These are phyloP conservation scores for Trichoderma sp. DNA, from an alignment of 2,329 filamentous ascomycete genomes.

Conservation along the genomic window DNA sequence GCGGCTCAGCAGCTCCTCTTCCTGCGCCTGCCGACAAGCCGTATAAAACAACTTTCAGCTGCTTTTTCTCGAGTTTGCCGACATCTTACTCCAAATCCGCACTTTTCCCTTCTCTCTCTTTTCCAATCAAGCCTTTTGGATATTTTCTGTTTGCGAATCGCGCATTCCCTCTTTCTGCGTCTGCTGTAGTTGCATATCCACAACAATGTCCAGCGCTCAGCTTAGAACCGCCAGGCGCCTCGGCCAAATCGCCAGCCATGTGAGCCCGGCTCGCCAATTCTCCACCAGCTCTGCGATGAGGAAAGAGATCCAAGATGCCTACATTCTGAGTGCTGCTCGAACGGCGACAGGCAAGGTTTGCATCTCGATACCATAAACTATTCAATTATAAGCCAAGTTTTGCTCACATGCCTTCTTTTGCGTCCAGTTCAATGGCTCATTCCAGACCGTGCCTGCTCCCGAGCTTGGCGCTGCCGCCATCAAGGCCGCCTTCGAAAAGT, in stretches of 20 bases:
- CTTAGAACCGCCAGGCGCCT: conserved; percentile 43
- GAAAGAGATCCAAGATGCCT: conserved; percentile 83
- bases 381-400: background rate
- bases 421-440: conserved; percentile 87
- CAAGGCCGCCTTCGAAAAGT: conserved; percentile 86
- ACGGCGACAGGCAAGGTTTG: conserved; percentile 86
- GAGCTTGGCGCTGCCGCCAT: conserved; percentile 88
- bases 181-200: background rate
- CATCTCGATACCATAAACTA: background rate
- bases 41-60: conserved; percentile 9
- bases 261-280: conserved; percentile 51
- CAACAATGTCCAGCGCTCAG: conserved; percentile 41
- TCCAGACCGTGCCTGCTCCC: conserved; percentile 81
- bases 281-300: conserved; percentile 49
- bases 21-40: conserved; percentile 2
- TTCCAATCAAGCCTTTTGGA: background rate
- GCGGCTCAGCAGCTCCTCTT: conserved; percentile 27
- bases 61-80: background rate
- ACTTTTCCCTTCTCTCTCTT: background rate
- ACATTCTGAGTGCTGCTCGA: conserved; percentile 87
- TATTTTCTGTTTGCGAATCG: background rate
- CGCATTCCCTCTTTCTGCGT: background rate
- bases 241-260: conserved; percentile 46
- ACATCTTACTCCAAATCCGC: background rate
- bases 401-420: background rate